Evolutionary conservation across 345 rosid species (phyloP).

Genomic region (Salix udensis): DNA sequence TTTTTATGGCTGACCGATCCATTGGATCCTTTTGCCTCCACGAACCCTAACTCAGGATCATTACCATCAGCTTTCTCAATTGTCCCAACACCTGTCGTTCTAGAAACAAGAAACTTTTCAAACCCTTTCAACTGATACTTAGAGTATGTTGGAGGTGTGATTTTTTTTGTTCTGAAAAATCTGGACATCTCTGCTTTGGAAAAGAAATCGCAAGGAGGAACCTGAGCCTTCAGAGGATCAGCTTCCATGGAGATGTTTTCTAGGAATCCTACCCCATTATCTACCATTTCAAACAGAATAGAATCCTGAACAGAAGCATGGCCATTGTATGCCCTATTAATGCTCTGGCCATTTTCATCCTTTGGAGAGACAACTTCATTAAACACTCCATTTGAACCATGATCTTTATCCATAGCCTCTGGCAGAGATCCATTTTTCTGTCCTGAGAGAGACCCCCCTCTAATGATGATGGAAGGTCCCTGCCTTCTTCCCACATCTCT

Average conservation of each 20-base stretch:
- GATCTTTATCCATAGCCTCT: slow-evolving; percentile 29
- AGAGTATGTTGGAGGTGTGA: slow-evolving; percentile 54
- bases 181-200: slow-evolving; percentile 79
- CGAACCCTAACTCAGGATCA: slow-evolving; percentile 20
- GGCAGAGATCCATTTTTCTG: slow-evolving; percentile 24
- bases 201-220: slow-evolving; percentile 74
- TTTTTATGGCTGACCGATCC: slow-evolving; percentile 24
- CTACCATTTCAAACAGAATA: slow-evolving; percentile 27
- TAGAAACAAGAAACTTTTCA: slow-evolving; percentile 35
- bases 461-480: slow-evolving; percentile 15
- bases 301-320: slow-evolving; percentile 27
- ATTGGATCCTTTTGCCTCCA: slow-evolving; percentile 37
- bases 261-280: slow-evolving; percentile 28
- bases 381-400: slow-evolving; percentile 34
- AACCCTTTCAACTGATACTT: slow-evolving; percentile 37
- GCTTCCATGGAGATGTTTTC: slow-evolving; percentile 31
- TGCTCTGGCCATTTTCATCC: slow-evolving; percentile 25
- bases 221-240: slow-evolving; percentile 80
- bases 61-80: slow-evolving; percentile 14
- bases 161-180: slow-evolving; percentile 51
- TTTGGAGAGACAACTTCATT: slow-evolving; percentile 22
- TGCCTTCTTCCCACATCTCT: slow-evolving; percentile 20
- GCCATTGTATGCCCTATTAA: slow-evolving; percentile 21
- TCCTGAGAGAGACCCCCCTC: slow-evolving; percentile 33
- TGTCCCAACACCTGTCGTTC: slow-evolving; percentile 25